A percentile compares a stretch with the other conserved stretches of the same genome.
These are phyloP conservation scores for Xylariaceae sp. DNA, from an alignment of 2,329 filamentous ascomycete genomes.

Conservation along the genomic window DNA sequence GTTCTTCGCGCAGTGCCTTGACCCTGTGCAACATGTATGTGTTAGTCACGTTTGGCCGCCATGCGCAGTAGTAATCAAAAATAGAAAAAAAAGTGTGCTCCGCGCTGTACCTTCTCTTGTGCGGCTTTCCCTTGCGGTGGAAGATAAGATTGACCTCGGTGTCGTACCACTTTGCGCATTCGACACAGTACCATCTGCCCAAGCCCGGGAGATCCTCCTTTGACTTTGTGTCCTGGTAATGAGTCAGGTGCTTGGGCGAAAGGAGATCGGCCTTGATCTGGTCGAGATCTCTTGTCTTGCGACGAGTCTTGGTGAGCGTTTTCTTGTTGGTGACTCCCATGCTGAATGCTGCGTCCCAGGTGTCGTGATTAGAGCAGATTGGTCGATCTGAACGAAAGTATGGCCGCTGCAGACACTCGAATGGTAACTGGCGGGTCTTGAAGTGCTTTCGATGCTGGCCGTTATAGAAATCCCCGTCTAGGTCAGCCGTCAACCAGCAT, in stretches of 20 bases:
- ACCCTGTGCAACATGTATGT: constrained; percentile 51
- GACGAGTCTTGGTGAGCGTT: constrained; percentile 72
- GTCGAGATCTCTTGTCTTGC: constrained; percentile 79
- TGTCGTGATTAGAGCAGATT: not conserved
- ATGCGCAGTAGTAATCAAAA: not conserved
- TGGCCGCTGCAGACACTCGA: no score
- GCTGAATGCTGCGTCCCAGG: constrained; percentile 21
- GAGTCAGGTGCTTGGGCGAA: constrained; percentile 74
- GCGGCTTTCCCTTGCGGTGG: constrained; percentile 84
- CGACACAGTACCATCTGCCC: constrained; percentile 81
- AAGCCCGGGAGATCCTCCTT: constrained; percentile 84
- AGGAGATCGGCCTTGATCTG: constrained; percentile 83
- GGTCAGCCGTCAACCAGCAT: no score
- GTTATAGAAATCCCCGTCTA: no score
- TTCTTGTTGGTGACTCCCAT: constrained; percentile 70
- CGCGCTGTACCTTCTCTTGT: constrained; percentile 73
- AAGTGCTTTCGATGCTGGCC: no score
- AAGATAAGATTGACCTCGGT: constrained; percentile 70
- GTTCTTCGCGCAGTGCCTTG: constrained; percentile 77
- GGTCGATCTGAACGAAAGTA: not conserved
- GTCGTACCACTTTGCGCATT: constrained; percentile 97
- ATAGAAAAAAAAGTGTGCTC: not conserved
- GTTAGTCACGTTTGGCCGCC: constrained; percentile 20
- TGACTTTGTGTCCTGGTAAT: constrained; percentile 76
- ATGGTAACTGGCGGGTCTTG: no score